Percentiles rank a stretch among this genome's conserved stretches.
phyloP scores from a whole-genome alignment of 164 flowering plant species.

The Dillenia suffruticosa region DNA sequence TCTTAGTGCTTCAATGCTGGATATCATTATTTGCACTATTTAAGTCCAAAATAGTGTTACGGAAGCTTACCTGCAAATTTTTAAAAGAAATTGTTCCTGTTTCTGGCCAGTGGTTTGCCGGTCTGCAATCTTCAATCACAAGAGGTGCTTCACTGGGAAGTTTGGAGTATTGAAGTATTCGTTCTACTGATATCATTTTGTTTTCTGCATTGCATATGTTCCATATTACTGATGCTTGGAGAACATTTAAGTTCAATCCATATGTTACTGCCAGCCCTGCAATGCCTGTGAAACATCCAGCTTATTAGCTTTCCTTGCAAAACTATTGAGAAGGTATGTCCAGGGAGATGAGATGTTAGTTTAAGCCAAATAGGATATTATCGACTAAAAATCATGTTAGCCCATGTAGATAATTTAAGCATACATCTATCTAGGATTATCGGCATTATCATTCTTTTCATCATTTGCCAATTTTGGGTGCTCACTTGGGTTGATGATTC shows the following conservation, averaged over 20 bases:
- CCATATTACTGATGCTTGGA: conserved; percentile 92
- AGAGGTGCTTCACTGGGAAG: conserved; percentile 79
- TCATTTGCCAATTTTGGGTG: neutral
- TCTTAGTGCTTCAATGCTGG: too few relatives aligned
- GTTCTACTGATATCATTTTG: conserved; percentile 94
- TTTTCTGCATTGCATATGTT: conserved; percentile 94
- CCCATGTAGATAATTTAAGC: too few relatives aligned
- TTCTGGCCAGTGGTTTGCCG: conserved; percentile 75
- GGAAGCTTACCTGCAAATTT: conserved; percentile 56
- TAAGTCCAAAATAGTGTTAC: neutral
- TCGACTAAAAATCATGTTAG: too few relatives aligned
- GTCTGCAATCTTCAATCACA: conserved; percentile 60
- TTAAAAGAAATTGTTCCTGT: conserved; percentile 66
- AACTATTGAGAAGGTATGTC: neutral
- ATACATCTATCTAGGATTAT: too few relatives aligned
- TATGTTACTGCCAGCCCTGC: conserved; percentile 98
- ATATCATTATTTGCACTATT: too few relatives aligned
- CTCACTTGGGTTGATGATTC: conserved; percentile 89
- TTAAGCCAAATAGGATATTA: too few relatives aligned
- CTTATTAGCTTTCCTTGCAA: conserved; percentile 5
- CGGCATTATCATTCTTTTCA: too few relatives aligned
- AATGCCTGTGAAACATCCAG: conserved; percentile 52
- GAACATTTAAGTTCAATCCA: conserved; percentile 79
- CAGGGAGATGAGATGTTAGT: neutral
- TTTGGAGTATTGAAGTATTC: conserved; percentile 84